Base-by-base conservation (phyloP, 1,139 yeast species). In the Kodamaea derodonti region DNA sequence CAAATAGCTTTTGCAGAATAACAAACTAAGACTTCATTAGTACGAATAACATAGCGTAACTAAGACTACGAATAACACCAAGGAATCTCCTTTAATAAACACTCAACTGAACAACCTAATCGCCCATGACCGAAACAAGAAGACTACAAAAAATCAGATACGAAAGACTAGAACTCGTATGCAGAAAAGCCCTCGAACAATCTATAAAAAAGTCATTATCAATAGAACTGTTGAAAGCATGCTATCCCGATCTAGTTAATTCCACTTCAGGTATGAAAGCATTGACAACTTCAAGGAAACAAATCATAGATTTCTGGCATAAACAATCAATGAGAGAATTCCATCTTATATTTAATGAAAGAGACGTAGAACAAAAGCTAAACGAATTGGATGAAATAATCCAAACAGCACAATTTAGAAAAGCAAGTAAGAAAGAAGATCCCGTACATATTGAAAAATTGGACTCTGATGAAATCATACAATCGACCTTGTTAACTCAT, bases 331-430 rank as follows among this genome's bases (percentile, higher is more conserved):
- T 68, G 35, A 62, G 69, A 25, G 95, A 86, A 53, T 84, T 85
- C 44, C 75, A 75, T 6, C 70, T 77, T 29, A 82, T 86, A 3
- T 80, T 78, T 49, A 54, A 62, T 10, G 95, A 86, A 43, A 62
- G 88, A 25, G 69, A 77, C 18, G 65, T 84, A 1, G 67, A 76
- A 39, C 42, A 38, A 24, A 83, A 80, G 46, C 59, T 87, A 37
- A 65, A 79, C 43, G 80, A 77, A 37, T 60, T 87, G 35, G 96
- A 87, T 51, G 78, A 72, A 29, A 58, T 86, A 17, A 72, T 86
- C 15, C 60, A 63, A 11, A 67, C 65, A 12, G 92, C 94, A 1
- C 62, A 61, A 34, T 29, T 41, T 17, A 45, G 72, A 6, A 55
- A 58, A 32, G 36, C 32, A 11, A 32, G 32, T 17, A 38, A 38